A percentile compares a stretch with the other conserved stretches of the same genome.
Conservation (phyloP, 2,329 filamentous ascomycete species). For the Metarhizium brunneum region DNA sequence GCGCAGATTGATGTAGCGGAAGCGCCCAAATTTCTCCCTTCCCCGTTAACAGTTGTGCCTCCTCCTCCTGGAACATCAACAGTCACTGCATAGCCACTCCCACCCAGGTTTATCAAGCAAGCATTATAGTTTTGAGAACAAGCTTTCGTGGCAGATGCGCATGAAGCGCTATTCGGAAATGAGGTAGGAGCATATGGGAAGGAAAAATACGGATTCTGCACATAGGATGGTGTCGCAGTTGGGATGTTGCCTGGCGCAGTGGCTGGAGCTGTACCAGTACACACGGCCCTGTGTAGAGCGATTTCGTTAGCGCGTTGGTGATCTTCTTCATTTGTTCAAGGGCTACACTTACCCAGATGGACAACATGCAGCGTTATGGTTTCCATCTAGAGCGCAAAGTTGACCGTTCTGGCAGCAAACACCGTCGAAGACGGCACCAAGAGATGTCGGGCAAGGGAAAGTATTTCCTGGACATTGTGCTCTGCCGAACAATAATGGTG, state of each 20-base stretch:
- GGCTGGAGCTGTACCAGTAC: slow-evolving; percentile 44
- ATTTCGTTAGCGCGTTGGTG: not conserved
- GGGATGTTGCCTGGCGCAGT: slow-evolving; percentile 25
- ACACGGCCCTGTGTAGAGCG: slow-evolving; percentile 33
- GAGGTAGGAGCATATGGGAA: slow-evolving; percentile 49
- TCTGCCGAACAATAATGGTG: slow-evolving; percentile 15
- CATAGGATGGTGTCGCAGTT: slow-evolving; percentile 36
- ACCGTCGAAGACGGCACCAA: slow-evolving; percentile 35
- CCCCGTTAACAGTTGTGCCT: slow-evolving; percentile 40
- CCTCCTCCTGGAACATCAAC: slow-evolving; percentile 45
- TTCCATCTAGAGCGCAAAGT: slow-evolving; percentile 38
- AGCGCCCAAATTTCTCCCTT: slow-evolving; percentile 28
- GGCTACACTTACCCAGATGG: slow-evolving; percentile 35
- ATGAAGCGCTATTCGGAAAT: slow-evolving; percentile 41
- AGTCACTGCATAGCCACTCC: slow-evolving; percentile 40
- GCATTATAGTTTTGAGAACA: slow-evolving; percentile 45
- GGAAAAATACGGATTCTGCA: slow-evolving; percentile 48
- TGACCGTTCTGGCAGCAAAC: slow-evolving; percentile 44
- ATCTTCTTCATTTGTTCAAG: not conserved
- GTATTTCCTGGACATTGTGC: slow-evolving; percentile 38
- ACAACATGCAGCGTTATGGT: slow-evolving; percentile 43
- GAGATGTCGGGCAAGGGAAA: slow-evolving; percentile 37
- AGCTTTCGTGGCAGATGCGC: slow-evolving; percentile 38
- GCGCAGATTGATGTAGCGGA: slow-evolving; percentile 46
- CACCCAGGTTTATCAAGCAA: slow-evolving; percentile 41